Conservation (phyloP, 2,329 filamentous ascomycete species). For the Pseudonectria buxi region DNA sequence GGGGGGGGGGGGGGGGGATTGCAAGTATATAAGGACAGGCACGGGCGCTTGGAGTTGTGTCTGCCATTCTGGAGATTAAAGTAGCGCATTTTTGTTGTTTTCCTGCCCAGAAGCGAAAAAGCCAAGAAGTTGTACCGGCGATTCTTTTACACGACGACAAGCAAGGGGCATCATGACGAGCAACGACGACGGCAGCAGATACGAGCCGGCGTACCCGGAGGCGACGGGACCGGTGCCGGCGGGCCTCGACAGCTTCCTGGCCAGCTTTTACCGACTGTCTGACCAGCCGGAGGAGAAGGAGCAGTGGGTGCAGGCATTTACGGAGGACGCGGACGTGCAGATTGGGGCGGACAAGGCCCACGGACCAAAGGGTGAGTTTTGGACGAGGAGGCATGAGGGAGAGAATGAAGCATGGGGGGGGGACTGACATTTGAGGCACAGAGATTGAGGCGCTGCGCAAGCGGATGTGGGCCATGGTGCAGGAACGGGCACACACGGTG, state of each 20-base stretch:
- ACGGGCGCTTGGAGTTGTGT: not conserved
- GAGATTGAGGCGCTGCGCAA: conserved; percentile 35
- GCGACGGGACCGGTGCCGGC: conserved; percentile 24
- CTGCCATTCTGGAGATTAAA: not conserved
- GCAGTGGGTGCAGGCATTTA: conserved; percentile 38
- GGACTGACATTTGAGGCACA: conserved; percentile 14
- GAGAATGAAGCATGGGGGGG: not conserved
- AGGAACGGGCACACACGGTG: conserved; percentile 34
- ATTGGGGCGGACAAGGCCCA: conserved; percentile 34
- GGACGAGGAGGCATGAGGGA: conserved; percentile 1
- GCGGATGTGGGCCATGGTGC: conserved; percentile 38
- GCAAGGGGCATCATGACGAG: conserved; percentile 6
- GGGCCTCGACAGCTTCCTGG: conserved; percentile 32
- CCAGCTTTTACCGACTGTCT: conserved; percentile 37
- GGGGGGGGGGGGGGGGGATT: too few relatives aligned
- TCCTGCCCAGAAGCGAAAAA: too few relatives aligned
- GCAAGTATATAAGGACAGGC: too few relatives aligned
- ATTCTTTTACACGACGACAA: not conserved
- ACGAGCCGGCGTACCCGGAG: conserved; percentile 26
- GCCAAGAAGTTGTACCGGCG: not conserved
- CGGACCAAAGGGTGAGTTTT: conserved; percentile 28
- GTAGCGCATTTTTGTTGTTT: not conserved
- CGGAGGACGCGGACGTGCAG: conserved; percentile 33
- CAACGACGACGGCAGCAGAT: conserved; percentile 17
- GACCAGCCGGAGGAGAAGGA: conserved; percentile 35